phyloP scores from a whole-genome alignment of 805 yeast species.

The Wickerhamiella dianesei region DNA sequence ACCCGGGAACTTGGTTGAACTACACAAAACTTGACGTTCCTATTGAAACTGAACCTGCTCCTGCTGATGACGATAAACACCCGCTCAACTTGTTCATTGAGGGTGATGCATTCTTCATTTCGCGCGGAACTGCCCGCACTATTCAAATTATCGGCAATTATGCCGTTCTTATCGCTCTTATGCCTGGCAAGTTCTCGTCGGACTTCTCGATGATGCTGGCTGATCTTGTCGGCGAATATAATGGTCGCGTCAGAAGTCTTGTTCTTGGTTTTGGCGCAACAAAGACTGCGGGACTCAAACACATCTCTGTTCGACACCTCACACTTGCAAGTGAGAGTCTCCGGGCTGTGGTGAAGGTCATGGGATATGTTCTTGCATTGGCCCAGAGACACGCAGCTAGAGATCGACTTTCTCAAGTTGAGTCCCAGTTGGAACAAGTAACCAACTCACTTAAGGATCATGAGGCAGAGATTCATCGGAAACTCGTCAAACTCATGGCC shows the following conservation, averaged over 20 bases:
- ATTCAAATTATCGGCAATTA: slow-evolving; percentile 37
- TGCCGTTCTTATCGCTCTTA: slow-evolving; percentile 40
- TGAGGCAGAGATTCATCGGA: slow-evolving; percentile 46
- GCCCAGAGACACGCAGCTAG: slow-evolving; percentile 24
- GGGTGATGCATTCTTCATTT: slow-evolving; percentile 44
- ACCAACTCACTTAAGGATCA: slow-evolving; percentile 40
- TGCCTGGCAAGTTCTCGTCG: slow-evolving; percentile 32
- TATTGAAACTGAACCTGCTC: background rate
- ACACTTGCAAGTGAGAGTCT: slow-evolving; percentile 57
- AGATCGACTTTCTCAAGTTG: slow-evolving; percentile 17
- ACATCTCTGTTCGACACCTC: slow-evolving; percentile 58
- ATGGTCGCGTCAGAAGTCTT: slow-evolving; percentile 42
- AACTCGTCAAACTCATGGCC: slow-evolving; percentile 55
- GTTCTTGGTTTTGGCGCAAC: slow-evolving; percentile 68
- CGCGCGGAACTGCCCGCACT: slow-evolving; percentile 34
- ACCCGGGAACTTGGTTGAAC: slow-evolving; percentile 35
- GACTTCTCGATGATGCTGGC: slow-evolving; percentile 23
- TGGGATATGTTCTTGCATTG: slow-evolving; percentile 27
- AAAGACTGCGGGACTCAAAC: slow-evolving; percentile 52
- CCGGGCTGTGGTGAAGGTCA: slow-evolving; percentile 32
- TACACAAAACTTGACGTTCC: background rate
- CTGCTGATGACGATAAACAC: background rate
- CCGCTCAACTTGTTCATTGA: slow-evolving; percentile 30
- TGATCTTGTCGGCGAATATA: slow-evolving; percentile 38
- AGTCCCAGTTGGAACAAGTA: slow-evolving; percentile 30